Evolutionary conservation across 1,284 basidiomycete species (phyloP), one percentile per base, ranked within the genome.

Genomic region (Chondrostereum purpureum): DNA sequence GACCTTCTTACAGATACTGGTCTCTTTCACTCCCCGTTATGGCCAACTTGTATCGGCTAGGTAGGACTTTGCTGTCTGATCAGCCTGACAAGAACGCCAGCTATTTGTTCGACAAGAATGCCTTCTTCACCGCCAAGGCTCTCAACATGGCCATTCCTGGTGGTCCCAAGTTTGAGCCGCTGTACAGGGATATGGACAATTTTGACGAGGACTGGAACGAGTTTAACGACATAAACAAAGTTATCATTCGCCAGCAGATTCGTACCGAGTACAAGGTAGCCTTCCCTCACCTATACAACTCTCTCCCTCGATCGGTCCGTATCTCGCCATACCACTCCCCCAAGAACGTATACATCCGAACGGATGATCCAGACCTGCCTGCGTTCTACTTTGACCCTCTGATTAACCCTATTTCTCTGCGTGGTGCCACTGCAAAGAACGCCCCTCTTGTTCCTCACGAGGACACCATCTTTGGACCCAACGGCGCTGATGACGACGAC

Each of bases 131-230:
- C 1, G 95, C 96, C 23, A 99, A 99, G 70, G 90, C 91, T 8
- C 76, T 99, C 53, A 99, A 98, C 68, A 89, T 98, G 78, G 96
- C 95, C 39, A 95, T 99, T 53, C 96, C 96, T 0, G 96, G 96
- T 52, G 96, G 96, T 46, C 96, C 94, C 3, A 98, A 98, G 65
- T 99, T 98, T 54, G 93, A 97, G 72, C 93, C 91, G 18, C 67
- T 94, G 22, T 89, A 89, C 67, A 82, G 94, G 41, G 96, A 99
- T 60, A 93, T 93, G 79, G 96, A 99, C 58, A 78, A 88, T 8
- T 97, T 92, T 58, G 96, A 99, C 60, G 95, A 99, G 65, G 96
- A 99, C 62, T 99, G 96, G 93, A 98, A 98, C 68, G 95, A 99
- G 67, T 99, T 99, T 61, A 99, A 99, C 63, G 96, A 99, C 63